Evolutionary conservation across 2,329 filamentous ascomycete species (phyloP), one percentile per base, ranked within the genome.

Genomic region (Alternaria consortialis): DNA sequence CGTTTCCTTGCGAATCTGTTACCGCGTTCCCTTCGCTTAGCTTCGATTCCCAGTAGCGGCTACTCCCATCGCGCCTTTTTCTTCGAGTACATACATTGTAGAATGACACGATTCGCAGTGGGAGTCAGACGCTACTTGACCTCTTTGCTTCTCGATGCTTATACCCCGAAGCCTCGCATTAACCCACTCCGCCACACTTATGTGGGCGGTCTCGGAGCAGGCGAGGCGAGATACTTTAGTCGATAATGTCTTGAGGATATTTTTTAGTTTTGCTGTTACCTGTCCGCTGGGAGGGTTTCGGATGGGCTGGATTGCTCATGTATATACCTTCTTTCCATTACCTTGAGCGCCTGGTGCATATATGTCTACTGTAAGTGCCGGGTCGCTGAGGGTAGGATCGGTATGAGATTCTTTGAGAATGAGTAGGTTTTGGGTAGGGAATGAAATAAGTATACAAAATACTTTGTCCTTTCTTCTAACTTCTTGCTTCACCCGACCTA

Each of bases 171-270:
- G 57, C 58, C 42, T 60, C 37, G 39, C 32, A 12, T n/a, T 27
- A 42, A 54, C n/a, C 42, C 17, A n/a, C 12, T 31, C 15, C 27
- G 39, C 42, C 53, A 50, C n/a, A 51, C 43, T 8, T 48, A 42
- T 27, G 34, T 25, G 42, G 43, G 20, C 8, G 46, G 46, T 37
- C 8, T n/a, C 13, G 39, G 37, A 37, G 20, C 40, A 53, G 46
- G 47, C 40, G 29, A 48, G 44, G 54, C 46, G 50, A 31, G 47
- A 47, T 47, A 47, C 43, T 56, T 64, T 63, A 43, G 58, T 71
- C 52, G 63, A 68, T 70, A 71, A 71, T 70, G 67, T 71, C 68
- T 70, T 65, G 68, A 71, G 62, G 67, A 70, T 70, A 63, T 68
- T 71, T 61, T 31, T 34, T 39, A 53, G 43, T 36, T 58, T 53